These are phyloP conservation scores for Pichia paraexigua DNA, from an alignment of 805 yeast species.

Conservation along the genomic window DNA sequence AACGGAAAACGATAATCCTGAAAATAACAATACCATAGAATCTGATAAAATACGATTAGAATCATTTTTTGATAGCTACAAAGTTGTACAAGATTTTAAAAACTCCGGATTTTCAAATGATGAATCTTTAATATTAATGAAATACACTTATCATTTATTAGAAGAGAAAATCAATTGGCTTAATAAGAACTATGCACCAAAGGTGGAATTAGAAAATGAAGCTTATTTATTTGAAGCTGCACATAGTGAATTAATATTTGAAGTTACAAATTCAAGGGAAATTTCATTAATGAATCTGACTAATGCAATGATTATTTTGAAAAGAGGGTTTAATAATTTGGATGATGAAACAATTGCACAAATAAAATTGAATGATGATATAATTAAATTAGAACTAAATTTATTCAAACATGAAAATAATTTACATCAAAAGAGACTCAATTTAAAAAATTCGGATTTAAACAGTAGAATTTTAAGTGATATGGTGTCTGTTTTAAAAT, in stretches of 20 bases:
- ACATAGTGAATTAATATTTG: constrained; percentile 75
- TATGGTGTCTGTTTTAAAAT: constrained; percentile 70
- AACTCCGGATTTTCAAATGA: constrained; percentile 50
- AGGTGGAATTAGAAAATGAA: constrained; percentile 77
- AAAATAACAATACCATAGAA: too few relatives aligned
- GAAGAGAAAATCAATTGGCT: constrained; percentile 38
- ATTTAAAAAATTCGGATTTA: constrained; percentile 69
- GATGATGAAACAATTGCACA: constrained; percentile 65
- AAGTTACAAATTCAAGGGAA: constrained; percentile 66
- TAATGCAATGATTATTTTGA: constrained; percentile 57
- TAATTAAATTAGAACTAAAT: constrained; percentile 67
- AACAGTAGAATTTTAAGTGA: constrained; percentile 79
- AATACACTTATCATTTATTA: constrained; percentile 30
- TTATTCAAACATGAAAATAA: constrained; percentile 85
- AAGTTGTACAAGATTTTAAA: constrained; percentile 44
- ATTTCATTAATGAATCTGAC: constrained; percentile 59
- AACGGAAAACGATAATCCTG: neutral
- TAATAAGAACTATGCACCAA: constrained; percentile 40
- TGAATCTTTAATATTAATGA: constrained; percentile 56
- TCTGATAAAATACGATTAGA: constrained; percentile 22
- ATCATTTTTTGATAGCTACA: constrained; percentile 53
- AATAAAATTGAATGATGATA: constrained; percentile 56
- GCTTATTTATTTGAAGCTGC: constrained; percentile 87
- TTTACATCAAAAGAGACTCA: constrained; percentile 57
- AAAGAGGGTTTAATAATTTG: constrained; percentile 62